Conservation (phyloP, 768 basidiomycete species). For the Calocybe indica region DNA sequence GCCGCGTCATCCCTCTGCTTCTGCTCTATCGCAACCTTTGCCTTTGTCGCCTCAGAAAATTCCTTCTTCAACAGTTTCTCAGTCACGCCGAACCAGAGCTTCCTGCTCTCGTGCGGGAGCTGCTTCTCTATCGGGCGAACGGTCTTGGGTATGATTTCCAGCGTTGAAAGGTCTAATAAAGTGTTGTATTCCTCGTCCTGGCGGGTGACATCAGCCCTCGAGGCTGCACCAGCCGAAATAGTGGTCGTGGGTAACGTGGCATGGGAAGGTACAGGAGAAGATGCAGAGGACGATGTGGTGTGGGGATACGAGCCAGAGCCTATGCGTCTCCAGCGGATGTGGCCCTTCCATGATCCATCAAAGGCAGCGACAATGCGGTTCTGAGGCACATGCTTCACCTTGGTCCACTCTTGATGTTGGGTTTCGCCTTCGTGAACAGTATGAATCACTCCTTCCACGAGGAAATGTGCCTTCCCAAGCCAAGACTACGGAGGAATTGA, state of each 20-base stretch:
- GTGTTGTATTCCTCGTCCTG: slow-evolving; percentile 52
- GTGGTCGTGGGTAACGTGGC: slow-evolving; percentile 30
- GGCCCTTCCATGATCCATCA: slow-evolving; percentile 85
- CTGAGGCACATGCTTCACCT: slow-evolving; percentile 85
- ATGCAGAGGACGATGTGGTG: slow-evolving; percentile 33
- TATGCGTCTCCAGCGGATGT: slow-evolving; percentile 73
- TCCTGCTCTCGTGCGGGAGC: slow-evolving; percentile 73
- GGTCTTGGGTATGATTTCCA: slow-evolving; percentile 72
- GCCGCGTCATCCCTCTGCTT: slow-evolving; percentile 84
- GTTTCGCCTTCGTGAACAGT: slow-evolving; percentile 62
- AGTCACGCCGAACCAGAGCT: slow-evolving; percentile 86
- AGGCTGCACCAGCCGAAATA: slow-evolving; percentile 31
- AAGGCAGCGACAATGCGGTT: slow-evolving; percentile 73
- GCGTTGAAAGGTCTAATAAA: slow-evolving; percentile 69
- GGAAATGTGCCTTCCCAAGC: slow-evolving; percentile 83
- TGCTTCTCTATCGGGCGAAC: slow-evolving; percentile 83
- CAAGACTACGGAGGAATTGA: slow-evolving; percentile 52
- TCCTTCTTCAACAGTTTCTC: slow-evolving; percentile 72
- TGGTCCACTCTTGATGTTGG: slow-evolving; percentile 68
- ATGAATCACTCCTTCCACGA: slow-evolving; percentile 87
- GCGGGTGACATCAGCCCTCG: slow-evolving; percentile 36
- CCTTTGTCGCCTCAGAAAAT: slow-evolving; percentile 84
- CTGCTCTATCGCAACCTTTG: slow-evolving; percentile 92
- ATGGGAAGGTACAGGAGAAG: slow-evolving; percentile 44
- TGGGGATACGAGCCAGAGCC: slow-evolving; percentile 38